phyloP scores from a whole-genome alignment of 2,329 filamentous ascomycete species.

The Clonostachys chloroleuca region DNA sequence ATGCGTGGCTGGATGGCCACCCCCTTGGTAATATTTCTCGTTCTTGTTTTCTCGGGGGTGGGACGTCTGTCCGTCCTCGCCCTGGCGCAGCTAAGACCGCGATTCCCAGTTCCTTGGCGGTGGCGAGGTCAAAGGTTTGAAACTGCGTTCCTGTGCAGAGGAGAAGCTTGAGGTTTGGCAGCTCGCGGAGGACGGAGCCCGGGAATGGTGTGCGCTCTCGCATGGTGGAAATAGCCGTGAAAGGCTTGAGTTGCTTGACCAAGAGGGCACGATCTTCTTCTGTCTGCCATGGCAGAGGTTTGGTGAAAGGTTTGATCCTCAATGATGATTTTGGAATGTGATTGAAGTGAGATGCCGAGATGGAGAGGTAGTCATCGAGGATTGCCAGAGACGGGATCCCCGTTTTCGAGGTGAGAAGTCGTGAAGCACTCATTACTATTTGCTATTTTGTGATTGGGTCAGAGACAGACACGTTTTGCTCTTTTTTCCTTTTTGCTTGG shows the following conservation, averaged over 20 bases:
- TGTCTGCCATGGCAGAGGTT: constrained; percentile 59
- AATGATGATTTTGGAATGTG: constrained; percentile 39
- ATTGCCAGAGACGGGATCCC: constrained; percentile 41
- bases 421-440: too few relatives aligned
- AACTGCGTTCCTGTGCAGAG: constrained; percentile 60
- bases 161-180: constrained; percentile 61
- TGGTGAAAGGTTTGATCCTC: constrained; percentile 36
- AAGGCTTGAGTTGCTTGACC: constrained; percentile 53
- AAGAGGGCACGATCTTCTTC: constrained; percentile 48
- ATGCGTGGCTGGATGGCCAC: constrained; percentile 45
- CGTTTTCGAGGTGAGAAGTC: too few relatives aligned
- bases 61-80: constrained; percentile 13
- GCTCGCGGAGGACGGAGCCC: constrained; percentile 39
- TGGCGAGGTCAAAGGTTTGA: constrained; percentile 50
- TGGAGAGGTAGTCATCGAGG: constrained; percentile 66
- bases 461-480: too few relatives aligned
- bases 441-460: too few relatives aligned
- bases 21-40: constrained; percentile 17
- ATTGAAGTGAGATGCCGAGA: constrained; percentile 52
- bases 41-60: neutral
- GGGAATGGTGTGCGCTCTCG: constrained; percentile 63
- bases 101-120: constrained; percentile 42
- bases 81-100: constrained; percentile 46
- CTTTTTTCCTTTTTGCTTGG: too few relatives aligned
- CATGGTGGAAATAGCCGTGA: constrained; percentile 53